Evolutionary conservation across 371 early-diverging fungal genomes (phyloP), one percentile per base, ranked within the genome.

Genomic region (Fennellomyces sp.): DNA sequence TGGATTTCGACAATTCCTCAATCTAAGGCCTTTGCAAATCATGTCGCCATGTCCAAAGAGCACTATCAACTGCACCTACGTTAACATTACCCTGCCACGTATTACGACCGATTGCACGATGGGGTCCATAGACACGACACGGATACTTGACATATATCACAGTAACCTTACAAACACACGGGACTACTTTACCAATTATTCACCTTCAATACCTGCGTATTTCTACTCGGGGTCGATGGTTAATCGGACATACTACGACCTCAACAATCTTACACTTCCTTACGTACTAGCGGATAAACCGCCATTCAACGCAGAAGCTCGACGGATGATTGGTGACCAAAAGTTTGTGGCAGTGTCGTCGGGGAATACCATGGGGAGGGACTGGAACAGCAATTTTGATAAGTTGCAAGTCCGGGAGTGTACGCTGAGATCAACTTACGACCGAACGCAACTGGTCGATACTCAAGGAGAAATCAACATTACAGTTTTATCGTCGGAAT

Each of bases 221-320:
- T 56, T 64, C 29, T 73, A 66, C 48, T 55, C 66, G n/a, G 57
- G 39, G 8, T 67, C 69, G 17, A 73, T 73, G 73, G 21, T 52
- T 1, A 28, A 49, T 8, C 64, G 73, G 2, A 73, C 73, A 0
- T 62, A 53, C n/a, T 57, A 57, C 41, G 69, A 73, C 21, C 25
- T 69, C 12, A 31, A 35, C 7, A 64, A 66, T 41, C n/a, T 41
- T 11, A 55, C 65, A 10, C n/a, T 59, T 57, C 28, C 69, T 61
- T 0, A n/a, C 21, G 12, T 59, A 50, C 17, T 13, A 19, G n/a
- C 2, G 53, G 10, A 21, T 11, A 51, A 52, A 2, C 28, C 15
- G 25, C 12, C 27, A 3, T 68, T 59, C 48, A 60, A 64, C 35
- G 50, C 67, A 3, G 38, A 53, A 3, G 60, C 57, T 15, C 48